Evolutionary conservation across 2,329 filamentous ascomycete species (phyloP), one percentile per base, ranked within the genome.

Genomic region (Teratosphaeria destructans): DNA sequence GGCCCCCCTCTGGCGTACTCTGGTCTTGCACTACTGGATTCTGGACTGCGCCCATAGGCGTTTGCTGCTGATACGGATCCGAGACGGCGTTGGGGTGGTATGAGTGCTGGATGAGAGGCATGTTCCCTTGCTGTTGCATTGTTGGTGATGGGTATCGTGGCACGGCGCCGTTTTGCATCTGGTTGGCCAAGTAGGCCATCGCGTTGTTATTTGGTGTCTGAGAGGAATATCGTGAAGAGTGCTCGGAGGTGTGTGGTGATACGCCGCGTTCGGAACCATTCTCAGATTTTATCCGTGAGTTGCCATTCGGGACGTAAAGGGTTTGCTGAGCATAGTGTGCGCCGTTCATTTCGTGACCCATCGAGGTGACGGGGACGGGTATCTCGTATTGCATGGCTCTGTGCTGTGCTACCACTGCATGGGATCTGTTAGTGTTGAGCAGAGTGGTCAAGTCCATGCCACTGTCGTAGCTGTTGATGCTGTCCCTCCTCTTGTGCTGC

Each of bases 141-240:
- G 79, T 75, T 52, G 79, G 80, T 58, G 79, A 81, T 52, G 78
- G 78, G 68, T 82, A 85, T 61, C 76, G 78, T 34, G 57, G 35
- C 29, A 56, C 55, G 32, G 12, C 39, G 19, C 43, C 43, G 32
- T 39, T 29, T 19, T 35, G 56, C 72, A 81, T 78, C 69, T 75
- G 77, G 69, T 78, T 80, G 62, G 75, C 72, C 62, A 79, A 73
- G 39, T 77, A 79, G 55, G 67, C 67, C 56, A 70, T 66, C 59
- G 78, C 74, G 61, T 78, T 76, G 55, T 82, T 77, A 61, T 79
- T 79, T n/a, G 80, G 76, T 56, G 81, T 77, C 67, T 82, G 79
- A 62, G 81, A 81, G 57, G 82, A 83, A 65, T 82, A 82, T 61
- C 81, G 75, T 62, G 82, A 82, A 54, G 81, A 78, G 39, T 79